Conservation (phyloP, 805 yeast genomes). For the Suhomyces vadensis region DNA sequence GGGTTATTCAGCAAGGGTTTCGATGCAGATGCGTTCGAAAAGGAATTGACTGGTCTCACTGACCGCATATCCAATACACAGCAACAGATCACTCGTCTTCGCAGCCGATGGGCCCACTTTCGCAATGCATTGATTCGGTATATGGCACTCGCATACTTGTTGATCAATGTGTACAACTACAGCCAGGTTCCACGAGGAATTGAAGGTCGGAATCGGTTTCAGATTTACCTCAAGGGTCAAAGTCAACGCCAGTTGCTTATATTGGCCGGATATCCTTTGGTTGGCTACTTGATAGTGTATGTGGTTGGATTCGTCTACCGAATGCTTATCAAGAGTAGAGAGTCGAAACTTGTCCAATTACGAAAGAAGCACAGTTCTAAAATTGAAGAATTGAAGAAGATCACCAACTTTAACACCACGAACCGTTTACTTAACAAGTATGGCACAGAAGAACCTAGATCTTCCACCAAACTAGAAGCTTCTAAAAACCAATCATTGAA, state of each 20-base stretch:
- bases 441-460: conserved; percentile 15
- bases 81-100: conserved; percentile 20
- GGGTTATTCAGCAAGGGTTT: conserved; percentile 27
- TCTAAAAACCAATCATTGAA: too few relatives aligned
- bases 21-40: conserved; percentile 47
- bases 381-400: conserved; percentile 65
- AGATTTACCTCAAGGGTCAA: conserved; percentile 28
- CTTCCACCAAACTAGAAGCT: background rate
- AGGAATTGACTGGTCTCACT: conserved; percentile 40
- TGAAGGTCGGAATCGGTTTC: conserved; percentile 19
- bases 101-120: conserved; percentile 18
- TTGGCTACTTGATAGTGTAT: conserved; percentile 17
- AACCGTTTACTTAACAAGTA: conserved; percentile 69
- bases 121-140: conserved; percentile 18
- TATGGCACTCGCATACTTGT: conserved; percentile 22
- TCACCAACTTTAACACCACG: conserved; percentile 75
- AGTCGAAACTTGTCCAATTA: conserved; percentile 26
- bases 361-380: conserved; percentile 50
- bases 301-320: conserved; percentile 18
- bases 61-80: conserved; percentile 31
- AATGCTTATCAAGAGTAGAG: conserved; percentile 24
- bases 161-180: conserved; percentile 24
- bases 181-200: conserved; percentile 17
- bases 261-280: conserved; percentile 24
- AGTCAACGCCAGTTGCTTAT: conserved; percentile 18